These are phyloP conservation scores for Diversispora eburnea DNA, from an alignment of 192 early-diverging fungal genomes.

Conservation along the genomic window DNA sequence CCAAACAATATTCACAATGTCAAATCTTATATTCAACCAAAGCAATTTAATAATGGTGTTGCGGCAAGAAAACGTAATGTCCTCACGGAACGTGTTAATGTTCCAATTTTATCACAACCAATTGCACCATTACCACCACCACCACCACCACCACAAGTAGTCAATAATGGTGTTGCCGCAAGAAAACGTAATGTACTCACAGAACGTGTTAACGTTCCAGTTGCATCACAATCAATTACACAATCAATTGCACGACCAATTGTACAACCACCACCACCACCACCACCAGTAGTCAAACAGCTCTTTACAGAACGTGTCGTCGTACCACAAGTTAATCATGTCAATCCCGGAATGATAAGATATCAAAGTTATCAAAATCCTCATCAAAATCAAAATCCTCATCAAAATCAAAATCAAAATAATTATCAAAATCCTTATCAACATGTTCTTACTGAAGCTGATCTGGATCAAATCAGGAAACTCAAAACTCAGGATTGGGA, in stretches of 20 bases:
- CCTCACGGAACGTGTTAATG: neutral
- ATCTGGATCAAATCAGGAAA: conserved; percentile 24
- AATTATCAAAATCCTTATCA: neutral
- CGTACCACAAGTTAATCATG: neutral
- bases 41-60: neutral
- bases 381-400: neutral
- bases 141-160: too few species aligned
- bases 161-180: neutral
- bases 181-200: neutral
- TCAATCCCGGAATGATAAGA: too few species aligned
- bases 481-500: conserved; percentile 50
- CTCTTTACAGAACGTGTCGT: neutral
- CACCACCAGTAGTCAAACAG: too few species aligned
- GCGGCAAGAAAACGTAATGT: neutral
- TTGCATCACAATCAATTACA: neutral
- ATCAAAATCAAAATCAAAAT: too few species aligned
- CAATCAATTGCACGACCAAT: too few species aligned
- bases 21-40: too few species aligned
- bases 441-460: neutral
- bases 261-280: too few species aligned
- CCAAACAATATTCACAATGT: too few species aligned
- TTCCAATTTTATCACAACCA: neutral
- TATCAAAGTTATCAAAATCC: too few species aligned
- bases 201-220: neutral
- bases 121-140: too few species aligned